A percentile compares a stretch with the other conserved stretches of the same genome.
phyloP scores from a whole-genome alignment of 2,329 filamentous ascomycete species.

The Dactylellina haptotyla region DNA sequence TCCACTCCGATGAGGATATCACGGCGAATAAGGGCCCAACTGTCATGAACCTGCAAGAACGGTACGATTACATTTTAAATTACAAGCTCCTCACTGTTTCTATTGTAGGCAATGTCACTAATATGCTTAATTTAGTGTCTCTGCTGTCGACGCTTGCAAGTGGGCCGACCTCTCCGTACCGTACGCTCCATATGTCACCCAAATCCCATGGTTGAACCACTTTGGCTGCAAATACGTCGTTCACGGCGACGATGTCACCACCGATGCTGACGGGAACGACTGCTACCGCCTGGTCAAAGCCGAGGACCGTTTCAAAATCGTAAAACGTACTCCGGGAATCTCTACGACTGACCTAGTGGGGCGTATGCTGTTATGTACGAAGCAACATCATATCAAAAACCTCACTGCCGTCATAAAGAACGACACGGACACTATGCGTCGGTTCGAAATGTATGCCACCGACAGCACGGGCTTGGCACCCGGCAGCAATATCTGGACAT shows the following conservation, averaged over 20 bases:
- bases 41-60: conserved; percentile 92
- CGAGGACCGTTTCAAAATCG: conserved; percentile 92
- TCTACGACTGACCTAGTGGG: conserved; percentile 98
- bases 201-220: conserved; percentile 90
- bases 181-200: conserved; percentile 92
- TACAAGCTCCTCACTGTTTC: not conserved
- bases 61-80: conserved; percentile 62
- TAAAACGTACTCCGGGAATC: conserved; percentile 94
- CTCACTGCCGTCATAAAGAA: conserved; percentile 71
- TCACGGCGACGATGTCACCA: conserved; percentile 96
- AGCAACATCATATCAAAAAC: conserved; percentile 88
- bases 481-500: conserved; percentile 86
- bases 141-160: conserved; percentile 91
- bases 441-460: conserved; percentile 76
- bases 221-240: conserved; percentile 96
- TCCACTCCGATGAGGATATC: conserved; percentile 96
- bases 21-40: conserved; percentile 94
- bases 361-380: conserved; percentile 96
- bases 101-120: not conserved
- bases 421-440: conserved; percentile 38
- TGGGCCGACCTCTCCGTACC: conserved; percentile 89
- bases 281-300: conserved; percentile 98
- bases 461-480: conserved; percentile 82
- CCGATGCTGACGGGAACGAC: conserved; percentile 90
- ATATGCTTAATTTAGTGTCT: conserved; percentile 68